Evolutionary conservation across 306 rosid genomes (phyloP), one percentile per base, ranked within the genome.

Genomic region (Trichosanthes truncata): DNA sequence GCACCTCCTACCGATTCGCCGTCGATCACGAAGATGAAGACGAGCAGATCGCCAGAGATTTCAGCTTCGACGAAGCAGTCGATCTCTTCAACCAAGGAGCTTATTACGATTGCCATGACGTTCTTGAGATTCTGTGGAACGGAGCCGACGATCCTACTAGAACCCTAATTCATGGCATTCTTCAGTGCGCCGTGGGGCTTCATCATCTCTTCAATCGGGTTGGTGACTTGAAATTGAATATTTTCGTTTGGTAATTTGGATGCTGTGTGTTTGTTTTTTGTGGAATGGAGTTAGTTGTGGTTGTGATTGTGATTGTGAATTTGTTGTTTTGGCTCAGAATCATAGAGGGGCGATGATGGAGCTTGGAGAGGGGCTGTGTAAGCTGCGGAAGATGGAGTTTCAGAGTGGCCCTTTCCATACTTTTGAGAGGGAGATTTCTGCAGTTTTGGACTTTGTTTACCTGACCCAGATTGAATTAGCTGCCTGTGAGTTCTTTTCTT

Each of bases 301-400:
- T 84, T 52, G 63, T 38, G 43, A 5, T 36, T 51, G 41, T 82
- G n/a, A 7, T 51, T 23, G 18, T 14, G 62, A 51, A 65, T 5
- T 53, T 55, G 62, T 43, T 7, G 56, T 62, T 21, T 62, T 38
- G 48, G 84, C n/a, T 46, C 67, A 94, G 98, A 94, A 94, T 69
- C 97, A 94, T 73, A 89, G 55, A 87, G 97, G 98, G 82, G 98
- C 97, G 41, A 92, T 92, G 98, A 94, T 94, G 97, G 88, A 94
- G 88, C 81, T 94, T 59, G 97, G 97, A 29, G 98, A 94, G 75
- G 98, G 98, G 41, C 46, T 89, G 1, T 92, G 97, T 79, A 94
- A 94, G 80, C 84, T 94, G 62, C 80, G 94, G 78, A 92, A 91
- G 86, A 92, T 94, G 95, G 89, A 87, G 7, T 92, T 92, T 78